Evolutionary conservation across 257 asterid species (phyloP).

Genomic region (Fraxinus quadrangulata): DNA sequence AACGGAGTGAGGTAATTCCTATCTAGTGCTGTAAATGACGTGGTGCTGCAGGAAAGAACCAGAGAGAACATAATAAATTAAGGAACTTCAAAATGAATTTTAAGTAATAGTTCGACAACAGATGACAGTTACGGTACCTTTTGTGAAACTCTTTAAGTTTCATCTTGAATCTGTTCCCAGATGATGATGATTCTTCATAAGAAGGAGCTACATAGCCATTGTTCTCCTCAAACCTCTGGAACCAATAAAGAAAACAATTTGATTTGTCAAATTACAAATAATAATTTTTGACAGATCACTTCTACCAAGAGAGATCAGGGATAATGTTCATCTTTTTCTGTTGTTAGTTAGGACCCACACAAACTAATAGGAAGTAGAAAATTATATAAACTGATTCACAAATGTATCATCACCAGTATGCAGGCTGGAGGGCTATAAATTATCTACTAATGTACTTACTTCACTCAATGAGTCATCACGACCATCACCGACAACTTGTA

Average conservation of each 20-base stretch:
- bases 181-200: constrained; percentile 80
- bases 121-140: constrained; percentile 46
- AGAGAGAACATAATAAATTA: constrained; percentile 19
- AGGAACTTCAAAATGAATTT: not conserved
- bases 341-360: constrained; percentile 10
- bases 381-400: not conserved
- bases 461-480: constrained; percentile 71
- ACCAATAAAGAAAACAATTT: constrained; percentile 18
- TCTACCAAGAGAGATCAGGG: not conserved
- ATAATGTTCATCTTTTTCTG: constrained; percentile 5
- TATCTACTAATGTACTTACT: constrained; percentile 47
- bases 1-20: constrained; percentile 97
- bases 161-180: constrained; percentile 89
- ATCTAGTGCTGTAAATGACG: constrained; percentile 88
- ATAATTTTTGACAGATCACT: not conserved
- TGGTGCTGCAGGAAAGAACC: constrained; percentile 62
- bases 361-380: constrained; percentile 1
- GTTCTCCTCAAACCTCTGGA: constrained; percentile 73
- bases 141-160: constrained; percentile 84
- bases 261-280: not conserved
- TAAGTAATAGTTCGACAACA: not conserved
- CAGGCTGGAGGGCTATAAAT: constrained; percentile 1
- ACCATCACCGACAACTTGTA: constrained; percentile 89
- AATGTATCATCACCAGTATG: constrained; percentile 25
- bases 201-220: constrained; percentile 77